phyloP scores from a whole-genome alignment of 768 basidiomycete species.

The Gymnopilus junonius region DNA sequence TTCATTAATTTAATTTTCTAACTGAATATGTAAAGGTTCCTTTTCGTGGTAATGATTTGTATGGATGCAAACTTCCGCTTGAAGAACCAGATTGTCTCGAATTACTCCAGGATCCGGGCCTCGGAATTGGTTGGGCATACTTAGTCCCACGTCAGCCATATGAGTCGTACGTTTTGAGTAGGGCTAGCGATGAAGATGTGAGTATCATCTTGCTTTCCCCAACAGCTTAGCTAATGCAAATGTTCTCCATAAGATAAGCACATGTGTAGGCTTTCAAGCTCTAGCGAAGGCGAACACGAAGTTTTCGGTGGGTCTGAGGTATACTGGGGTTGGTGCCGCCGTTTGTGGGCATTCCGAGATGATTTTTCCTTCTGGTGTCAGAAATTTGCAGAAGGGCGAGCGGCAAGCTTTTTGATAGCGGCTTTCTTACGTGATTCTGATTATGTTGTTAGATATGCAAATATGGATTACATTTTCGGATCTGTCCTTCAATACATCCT shows the following conservation, averaged over 20 bases:
- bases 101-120: slow-evolving; percentile 15
- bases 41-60: background rate
- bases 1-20: too few species aligned
- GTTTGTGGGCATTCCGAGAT: slow-evolving; percentile 28
- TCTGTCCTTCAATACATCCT: background rate
- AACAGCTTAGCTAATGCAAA: too few species aligned
- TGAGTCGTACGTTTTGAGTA: slow-evolving; percentile 9
- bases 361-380: slow-evolving; percentile 26
- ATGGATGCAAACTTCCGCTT: slow-evolving; percentile 12
- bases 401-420: slow-evolving; percentile 12
- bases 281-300: slow-evolving; percentile 25
- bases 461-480: background rate
- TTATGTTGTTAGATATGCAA: background rate
- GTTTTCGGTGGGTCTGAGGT: slow-evolving; percentile 18
- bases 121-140: slow-evolving; percentile 15
- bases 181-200: slow-evolving; percentile 13
- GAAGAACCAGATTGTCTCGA: slow-evolving; percentile 14
- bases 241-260: background rate
- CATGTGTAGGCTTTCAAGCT: slow-evolving; percentile 21
- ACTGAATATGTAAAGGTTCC: background rate
- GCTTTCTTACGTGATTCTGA: background rate
- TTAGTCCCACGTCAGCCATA: slow-evolving; percentile 6
- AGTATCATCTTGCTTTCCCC: slow-evolving; percentile 12
- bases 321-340: slow-evolving; percentile 26
- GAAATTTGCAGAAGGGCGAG: slow-evolving; percentile 37